Conservation (phyloP, 2,329 filamentous ascomycete species). For the Botrytis deweyae region DNA sequence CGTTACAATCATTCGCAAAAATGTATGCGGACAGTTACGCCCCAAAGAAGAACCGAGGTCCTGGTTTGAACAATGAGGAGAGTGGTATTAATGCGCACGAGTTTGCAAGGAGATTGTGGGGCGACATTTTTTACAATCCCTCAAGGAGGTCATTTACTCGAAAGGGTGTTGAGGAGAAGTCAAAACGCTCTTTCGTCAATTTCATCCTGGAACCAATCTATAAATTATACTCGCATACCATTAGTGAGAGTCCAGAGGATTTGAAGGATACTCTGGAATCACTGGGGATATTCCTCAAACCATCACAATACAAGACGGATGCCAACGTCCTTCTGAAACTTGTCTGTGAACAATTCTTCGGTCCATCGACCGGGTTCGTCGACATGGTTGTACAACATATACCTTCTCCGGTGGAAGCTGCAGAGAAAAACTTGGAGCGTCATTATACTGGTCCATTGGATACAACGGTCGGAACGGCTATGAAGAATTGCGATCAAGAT, state of each 20-base stretch:
- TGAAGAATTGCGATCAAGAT: slow-evolving; percentile 81
- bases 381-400: slow-evolving; percentile 93
- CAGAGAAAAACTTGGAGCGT: slow-evolving; percentile 71
- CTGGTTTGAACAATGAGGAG: slow-evolving; percentile 43
- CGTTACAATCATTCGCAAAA: slow-evolving; percentile 86
- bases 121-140: slow-evolving; percentile 95
- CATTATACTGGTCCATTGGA: slow-evolving; percentile 93
- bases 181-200: slow-evolving; percentile 86
- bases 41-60: slow-evolving; percentile 32
- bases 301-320: slow-evolving; percentile 86
- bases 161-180: slow-evolving; percentile 76
- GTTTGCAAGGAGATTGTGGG: slow-evolving; percentile 86
- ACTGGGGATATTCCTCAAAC: slow-evolving; percentile 84
- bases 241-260: slow-evolving; percentile 85
- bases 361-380: slow-evolving; percentile 82
- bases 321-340: slow-evolving; percentile 84
- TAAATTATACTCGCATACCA: slow-evolving; percentile 93
- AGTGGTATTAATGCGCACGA: slow-evolving; percentile 70
- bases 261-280: slow-evolving; percentile 74
- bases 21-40: slow-evolving; percentile 90
- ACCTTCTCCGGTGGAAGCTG: slow-evolving; percentile 79
- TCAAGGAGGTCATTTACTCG: slow-evolving; percentile 86
- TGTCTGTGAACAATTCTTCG: slow-evolving; percentile 95
- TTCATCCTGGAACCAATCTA: slow-evolving; percentile 97
- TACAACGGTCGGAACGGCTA: slow-evolving; percentile 74